Conservation (phyloP, 495 filamentous ascomycete species). For the Aspergillus ostianus region DNA sequence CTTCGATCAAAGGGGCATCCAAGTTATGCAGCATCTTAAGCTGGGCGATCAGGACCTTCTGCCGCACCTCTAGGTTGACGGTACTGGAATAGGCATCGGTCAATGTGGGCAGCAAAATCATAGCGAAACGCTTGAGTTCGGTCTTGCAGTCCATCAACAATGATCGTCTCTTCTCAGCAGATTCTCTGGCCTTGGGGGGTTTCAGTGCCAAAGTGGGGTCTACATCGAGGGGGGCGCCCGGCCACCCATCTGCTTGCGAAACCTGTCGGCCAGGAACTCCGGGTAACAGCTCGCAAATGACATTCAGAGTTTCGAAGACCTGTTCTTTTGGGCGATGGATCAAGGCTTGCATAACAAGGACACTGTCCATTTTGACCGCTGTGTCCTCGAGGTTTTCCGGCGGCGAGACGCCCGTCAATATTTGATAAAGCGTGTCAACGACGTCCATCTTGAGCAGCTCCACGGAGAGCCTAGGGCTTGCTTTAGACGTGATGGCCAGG, state of each 20-base stretch:
- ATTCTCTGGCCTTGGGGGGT: constrained; percentile 50
- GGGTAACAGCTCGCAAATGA: constrained; percentile 94
- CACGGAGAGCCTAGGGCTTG: constrained; percentile 81
- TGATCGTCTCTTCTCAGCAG: constrained; percentile 75
- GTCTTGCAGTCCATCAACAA: constrained; percentile 76
- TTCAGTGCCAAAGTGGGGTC: constrained; percentile 34
- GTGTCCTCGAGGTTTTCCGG: constrained; percentile 76
- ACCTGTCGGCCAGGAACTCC: constrained; percentile 34
- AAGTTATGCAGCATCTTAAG: constrained; percentile 98
- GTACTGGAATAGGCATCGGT: constrained; percentile 98
- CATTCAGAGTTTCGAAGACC: constrained; percentile 94
- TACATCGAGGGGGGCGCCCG: constrained; percentile 47
- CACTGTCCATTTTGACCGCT: constrained; percentile 89
- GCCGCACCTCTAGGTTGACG: constrained; percentile 94
- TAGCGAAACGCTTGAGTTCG: constrained; percentile 86
- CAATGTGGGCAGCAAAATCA: constrained; percentile 93
- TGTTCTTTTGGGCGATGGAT: constrained; percentile 97
- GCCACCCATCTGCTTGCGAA: constrained; percentile 51
- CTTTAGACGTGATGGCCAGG: constrained; percentile 80
- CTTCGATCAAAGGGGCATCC: constrained; percentile 76
- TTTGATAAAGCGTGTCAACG: constrained; percentile 97
- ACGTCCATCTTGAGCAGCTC: constrained; percentile 96
- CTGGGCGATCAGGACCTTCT: constrained; percentile 92
- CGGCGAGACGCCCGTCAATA: constrained; percentile 92
- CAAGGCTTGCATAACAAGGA: constrained; percentile 97